A percentile compares a stretch with the other conserved stretches of the same genome.
Evolutionary conservation across 805 yeast genomes (phyloP).

Genomic region (Nakazawaea ernobii): DNA sequence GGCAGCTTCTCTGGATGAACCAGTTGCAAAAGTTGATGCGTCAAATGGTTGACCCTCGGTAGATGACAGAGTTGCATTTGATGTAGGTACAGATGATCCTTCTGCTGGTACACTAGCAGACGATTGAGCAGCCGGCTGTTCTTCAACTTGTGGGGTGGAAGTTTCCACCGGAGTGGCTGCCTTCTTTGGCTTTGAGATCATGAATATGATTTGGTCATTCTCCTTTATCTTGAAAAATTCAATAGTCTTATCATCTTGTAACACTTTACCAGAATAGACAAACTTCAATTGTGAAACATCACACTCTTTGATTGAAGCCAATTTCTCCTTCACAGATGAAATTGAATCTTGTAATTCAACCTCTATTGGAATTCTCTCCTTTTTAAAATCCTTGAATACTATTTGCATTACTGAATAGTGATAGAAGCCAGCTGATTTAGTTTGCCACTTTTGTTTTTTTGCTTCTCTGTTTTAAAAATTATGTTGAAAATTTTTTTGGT

Average conservation of each 20-base stretch:
- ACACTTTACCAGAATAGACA: constrained; percentile 85
- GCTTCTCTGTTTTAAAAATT: not conserved
- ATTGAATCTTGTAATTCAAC: constrained; percentile 63
- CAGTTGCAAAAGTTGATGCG: constrained; percentile 66
- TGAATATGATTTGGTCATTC: constrained; percentile 84
- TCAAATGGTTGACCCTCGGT: constrained; percentile 19
- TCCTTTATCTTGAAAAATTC: constrained; percentile 72
- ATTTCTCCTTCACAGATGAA: constrained; percentile 60
- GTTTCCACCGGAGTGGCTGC: constrained; percentile 21
- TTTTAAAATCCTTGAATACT: constrained; percentile 86
- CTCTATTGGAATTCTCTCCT: constrained; percentile 78
- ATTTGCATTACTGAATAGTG: constrained; percentile 51
- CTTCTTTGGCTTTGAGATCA: constrained; percentile 62
- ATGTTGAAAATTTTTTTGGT: not conserved
- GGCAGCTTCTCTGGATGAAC: constrained; percentile 72
- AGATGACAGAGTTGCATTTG: constrained; percentile 17
- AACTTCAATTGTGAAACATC: constrained; percentile 75
- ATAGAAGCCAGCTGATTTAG: not conserved
- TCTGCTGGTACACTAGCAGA: constrained; percentile 19
- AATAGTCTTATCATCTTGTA: constrained; percentile 75
- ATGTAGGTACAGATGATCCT: constrained; percentile 13
- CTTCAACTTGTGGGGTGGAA: constrained; percentile 21
- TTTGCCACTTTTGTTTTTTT: not conserved
- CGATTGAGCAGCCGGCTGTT: constrained; percentile 10
- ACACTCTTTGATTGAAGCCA: constrained; percentile 64